Evolutionary conservation across 257 asterid genomes (phyloP), one percentile per base, ranked within the genome.

Genomic region (Catharanthus roseus): DNA sequence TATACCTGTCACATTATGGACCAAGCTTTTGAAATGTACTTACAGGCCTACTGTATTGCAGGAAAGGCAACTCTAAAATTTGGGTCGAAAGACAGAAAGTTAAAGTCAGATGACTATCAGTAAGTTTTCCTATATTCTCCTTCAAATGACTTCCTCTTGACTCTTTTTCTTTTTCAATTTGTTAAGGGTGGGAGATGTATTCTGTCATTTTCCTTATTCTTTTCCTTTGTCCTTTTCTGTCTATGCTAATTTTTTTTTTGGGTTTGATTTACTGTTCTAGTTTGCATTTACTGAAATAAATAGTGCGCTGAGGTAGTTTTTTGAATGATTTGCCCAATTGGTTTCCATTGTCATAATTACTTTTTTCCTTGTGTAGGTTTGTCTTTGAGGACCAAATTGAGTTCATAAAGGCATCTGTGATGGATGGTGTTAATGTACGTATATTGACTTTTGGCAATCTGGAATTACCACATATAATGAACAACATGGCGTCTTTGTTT

Each of bases 341-440:
- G 47, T 10, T 51, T 39, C 15, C 57, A 31, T 9, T 34, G 26
- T 42, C 44, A 10, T 5, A 23, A 24, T n/a, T 55, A 44, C 44
- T 31, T 68, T 77, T 60, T n/a, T 54, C 42, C 39, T 73, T 79
- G 24, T 79, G 80, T 77, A 89, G 96, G 82, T 93, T 77, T 84
- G 97, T 90, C 51, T 93, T 93, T 82, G 98, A 93, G 83, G 92
- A 93, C 84, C 98, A 93, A 81, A 90, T 93, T 76, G 97, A 90
- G 69, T 93, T 93, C 78, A 89, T 93, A 75, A 91, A 86, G 88
- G 92, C 92, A 33, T 28, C 85, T 36, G 96, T 89, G 44, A 85
- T 90, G 92, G 95, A 85, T 73, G 97, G 98, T 72, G 87, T 84
- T 63, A 91, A 88, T 86, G 96, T 90, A 77, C 19, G 91, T 78